A percentile compares a stretch with the other conserved stretches of the same genome.
These are phyloP conservation scores for Polyplosphaeria fusca DNA, from an alignment of 495 filamentous ascomycete species.

Conservation along the genomic window DNA sequence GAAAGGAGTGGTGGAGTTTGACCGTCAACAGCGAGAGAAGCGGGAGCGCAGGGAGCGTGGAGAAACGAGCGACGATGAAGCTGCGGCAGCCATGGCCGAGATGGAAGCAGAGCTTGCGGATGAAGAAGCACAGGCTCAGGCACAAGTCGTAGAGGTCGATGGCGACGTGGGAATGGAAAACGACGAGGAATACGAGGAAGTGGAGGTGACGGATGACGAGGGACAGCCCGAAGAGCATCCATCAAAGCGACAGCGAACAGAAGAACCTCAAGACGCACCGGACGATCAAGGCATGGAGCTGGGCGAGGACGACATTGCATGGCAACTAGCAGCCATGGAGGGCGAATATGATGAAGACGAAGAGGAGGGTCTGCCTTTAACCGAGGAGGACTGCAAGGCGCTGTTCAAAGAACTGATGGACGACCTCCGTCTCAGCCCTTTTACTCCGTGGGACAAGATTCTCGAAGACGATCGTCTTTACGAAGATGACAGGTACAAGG, in stretches of 20 bases:
- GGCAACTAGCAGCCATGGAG: constrained; percentile 69
- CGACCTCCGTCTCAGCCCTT: constrained; percentile 79
- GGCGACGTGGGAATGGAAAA: constrained; percentile 38
- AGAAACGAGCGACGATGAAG: constrained; percentile 29
- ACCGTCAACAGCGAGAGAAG: constrained; percentile 52
- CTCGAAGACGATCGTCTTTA: constrained; percentile 79
- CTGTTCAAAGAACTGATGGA: constrained; percentile 84
- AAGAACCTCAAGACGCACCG: constrained; percentile 52
- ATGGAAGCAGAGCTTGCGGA: constrained; percentile 29
- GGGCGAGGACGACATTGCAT: constrained; percentile 91
- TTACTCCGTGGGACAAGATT: constrained; percentile 84
- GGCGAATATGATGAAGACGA: constrained; percentile 63
- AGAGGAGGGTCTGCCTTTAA: constrained; percentile 51
- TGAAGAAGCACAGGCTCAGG: constrained; percentile 29
- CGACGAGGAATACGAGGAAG: constrained; percentile 78
- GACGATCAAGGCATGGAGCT: constrained; percentile 72
- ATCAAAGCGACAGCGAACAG: constrained; percentile 65
- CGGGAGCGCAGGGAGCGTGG: constrained; percentile 47
- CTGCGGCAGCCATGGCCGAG: constrained; percentile 33
- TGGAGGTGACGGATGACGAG: constrained; percentile 68
- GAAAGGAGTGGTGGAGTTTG: constrained; percentile 73
- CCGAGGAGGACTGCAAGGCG: constrained; percentile 44
- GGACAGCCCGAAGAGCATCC: constrained; percentile 51
- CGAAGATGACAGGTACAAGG: constrained; percentile 81
- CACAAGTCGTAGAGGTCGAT: constrained; percentile 38